Percentiles rank a stretch among this genome's conserved stretches.
These are phyloP conservation scores for Penicillium fuscoglaucum DNA, from an alignment of 2,329 filamentous ascomycete species.

Conservation along the genomic window DNA sequence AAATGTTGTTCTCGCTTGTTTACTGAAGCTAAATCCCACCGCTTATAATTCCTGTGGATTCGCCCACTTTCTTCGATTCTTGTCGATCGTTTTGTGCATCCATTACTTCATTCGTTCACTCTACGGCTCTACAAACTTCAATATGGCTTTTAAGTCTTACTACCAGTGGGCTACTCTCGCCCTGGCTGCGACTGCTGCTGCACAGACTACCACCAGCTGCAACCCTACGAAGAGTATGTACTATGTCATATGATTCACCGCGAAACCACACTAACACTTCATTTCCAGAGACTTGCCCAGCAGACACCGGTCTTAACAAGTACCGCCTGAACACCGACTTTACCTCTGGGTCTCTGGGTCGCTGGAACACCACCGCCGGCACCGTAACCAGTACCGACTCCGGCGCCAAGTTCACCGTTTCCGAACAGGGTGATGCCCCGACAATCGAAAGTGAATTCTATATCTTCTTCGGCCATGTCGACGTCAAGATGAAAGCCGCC, in stretches of 20 bases:
- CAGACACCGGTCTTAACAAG: conserved; percentile 67
- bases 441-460: conserved; percentile 89
- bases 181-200: conserved; percentile 40
- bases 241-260: accelerated
- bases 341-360: conserved; percentile 52
- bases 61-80: not conserved
- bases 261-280: not conserved
- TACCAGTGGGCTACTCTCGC: conserved; percentile 30
- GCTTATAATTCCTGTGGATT: not conserved
- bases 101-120: not conserved
- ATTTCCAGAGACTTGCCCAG: conserved; percentile 57
- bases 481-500: conserved; percentile 81
- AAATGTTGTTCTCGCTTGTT: not conserved
- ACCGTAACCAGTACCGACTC: conserved; percentile 64
- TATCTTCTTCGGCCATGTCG: conserved; percentile 95
- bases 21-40: not conserved
- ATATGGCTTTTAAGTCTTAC: conserved; percentile 25
- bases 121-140: not conserved
- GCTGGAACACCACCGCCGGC: conserved; percentile 68
- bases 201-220: conserved; percentile 75
- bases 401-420: conserved; percentile 79
- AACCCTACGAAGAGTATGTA: conserved; percentile 56
- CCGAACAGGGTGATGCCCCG: conserved; percentile 75
- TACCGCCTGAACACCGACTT: conserved; percentile 37
- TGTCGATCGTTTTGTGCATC: not conserved